These are phyloP conservation scores for Citrullus colocynthis DNA, from an alignment of 306 rosid species.

Conservation along the genomic window DNA sequence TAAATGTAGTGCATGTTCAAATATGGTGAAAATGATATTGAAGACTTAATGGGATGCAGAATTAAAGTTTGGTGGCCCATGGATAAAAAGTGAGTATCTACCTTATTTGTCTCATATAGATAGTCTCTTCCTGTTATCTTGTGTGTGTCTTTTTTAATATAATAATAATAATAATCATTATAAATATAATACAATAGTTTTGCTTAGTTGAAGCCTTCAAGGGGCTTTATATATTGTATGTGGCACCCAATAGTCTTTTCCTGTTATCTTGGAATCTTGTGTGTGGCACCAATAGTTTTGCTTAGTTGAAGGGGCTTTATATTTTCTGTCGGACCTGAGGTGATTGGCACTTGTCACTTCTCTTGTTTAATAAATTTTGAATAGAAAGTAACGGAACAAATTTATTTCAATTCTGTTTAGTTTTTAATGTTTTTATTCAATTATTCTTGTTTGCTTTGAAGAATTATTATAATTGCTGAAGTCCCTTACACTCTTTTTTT, in stretches of 20 bases:
- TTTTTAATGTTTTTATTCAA: background rate
- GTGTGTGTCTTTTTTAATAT: background rate
- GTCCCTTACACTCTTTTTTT: background rate
- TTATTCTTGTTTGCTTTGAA: background rate
- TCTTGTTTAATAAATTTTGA: background rate
- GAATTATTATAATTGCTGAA: background rate
- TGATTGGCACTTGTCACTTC: background rate
- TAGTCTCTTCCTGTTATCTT: background rate
- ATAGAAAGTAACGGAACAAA: background rate
- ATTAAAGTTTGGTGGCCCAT: constrained; percentile 99
- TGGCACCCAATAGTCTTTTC: background rate
- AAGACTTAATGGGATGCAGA: constrained; percentile 82
- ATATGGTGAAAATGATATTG: constrained; percentile 53
- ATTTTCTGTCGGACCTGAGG: background rate
- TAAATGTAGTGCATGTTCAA: constrained; percentile 39
- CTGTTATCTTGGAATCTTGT: background rate
- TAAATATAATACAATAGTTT: background rate
- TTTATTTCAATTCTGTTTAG: background rate
- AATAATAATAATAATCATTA: no score
- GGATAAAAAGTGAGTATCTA: constrained; percentile 64
- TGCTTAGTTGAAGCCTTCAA: background rate
- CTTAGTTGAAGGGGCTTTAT: background rate
- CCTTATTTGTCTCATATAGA: background rate
- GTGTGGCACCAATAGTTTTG: background rate
- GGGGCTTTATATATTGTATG: background rate